Base-by-base conservation (phyloP, 2,329 filamentous ascomycete species). In the Phaeosphaeriaceae sp. region DNA sequence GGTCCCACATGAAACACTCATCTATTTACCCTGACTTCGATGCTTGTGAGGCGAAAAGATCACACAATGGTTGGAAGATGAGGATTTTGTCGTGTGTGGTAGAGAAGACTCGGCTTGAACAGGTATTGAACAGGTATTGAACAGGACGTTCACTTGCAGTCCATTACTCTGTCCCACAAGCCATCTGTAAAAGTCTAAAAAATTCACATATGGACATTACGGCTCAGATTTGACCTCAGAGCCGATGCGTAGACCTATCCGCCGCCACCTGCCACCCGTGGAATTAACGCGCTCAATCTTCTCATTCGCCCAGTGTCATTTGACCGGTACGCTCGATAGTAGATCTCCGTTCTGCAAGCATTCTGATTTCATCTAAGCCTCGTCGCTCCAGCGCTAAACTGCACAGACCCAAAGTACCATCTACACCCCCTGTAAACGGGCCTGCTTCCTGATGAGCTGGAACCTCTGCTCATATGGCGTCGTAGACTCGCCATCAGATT, bases 401-500 rank as follows among this genome's bases (percentile, higher is more conserved):
- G 68, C 72, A 73, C 69, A 68, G 70, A 67, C 69, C 65, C 55
- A 56, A 61, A 56, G 63, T 52, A 66, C 60, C 68, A 70, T 68
- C 53, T 61, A 60, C 64, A 54, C 45, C 57, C 69, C 69, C 70
- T 64, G 63, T 66, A 67, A 63, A 63, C 74, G 74, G 74, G 71
- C 73, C 74, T 77, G 61, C 58, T 74, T 75, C 73, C 73, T 72
- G 65, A 74, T 73, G 66, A 67, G 40, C 50, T 27, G 53, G 19
- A 58, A 51, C 36, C 22, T 45, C 48, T 36, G 48, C 53, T 19
- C 54, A 47, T 51, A 62, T 65, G 52, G 54, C 21, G 40, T 31
- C 15, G 25, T 41, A 51, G 13, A 54, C 50, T 54, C 53, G 48
- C 53, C 46, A 51, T 40, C 31, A 56, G 53, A 33, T 40, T 9